phyloP scores from a whole-genome alignment of 345 rosid species.

The Chamaenerion angustifolium region DNA sequence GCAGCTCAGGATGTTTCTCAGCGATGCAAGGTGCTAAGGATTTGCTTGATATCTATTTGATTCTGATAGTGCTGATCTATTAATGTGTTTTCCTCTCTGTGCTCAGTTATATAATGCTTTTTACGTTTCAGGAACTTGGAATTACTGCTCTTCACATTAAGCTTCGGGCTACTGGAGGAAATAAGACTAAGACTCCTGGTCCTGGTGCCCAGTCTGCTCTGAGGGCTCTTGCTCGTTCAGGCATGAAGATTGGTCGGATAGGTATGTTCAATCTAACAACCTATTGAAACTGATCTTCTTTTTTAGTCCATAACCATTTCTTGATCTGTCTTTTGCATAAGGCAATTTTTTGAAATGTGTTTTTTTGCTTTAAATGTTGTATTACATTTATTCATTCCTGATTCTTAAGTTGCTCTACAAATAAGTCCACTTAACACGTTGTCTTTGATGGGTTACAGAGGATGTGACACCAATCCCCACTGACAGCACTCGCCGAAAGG shows the following conservation, averaged over 20 bases:
- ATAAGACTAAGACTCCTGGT: constrained; percentile 79
- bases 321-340: no score
- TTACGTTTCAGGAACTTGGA: constrained; percentile 46
- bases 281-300: no score
- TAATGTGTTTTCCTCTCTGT: not conserved
- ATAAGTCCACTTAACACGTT: not conserved
- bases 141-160: constrained; percentile 69
- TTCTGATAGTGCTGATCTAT: not conserved
- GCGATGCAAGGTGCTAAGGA: constrained; percentile 52
- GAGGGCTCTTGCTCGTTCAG: constrained; percentile 90
- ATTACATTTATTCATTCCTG: no score
- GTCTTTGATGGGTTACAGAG: constrained; percentile 26
- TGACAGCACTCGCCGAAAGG: constrained; percentile 85
- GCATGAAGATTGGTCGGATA: constrained; percentile 90
- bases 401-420: not conserved
- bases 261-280: constrained; percentile 16
- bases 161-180: constrained; percentile 83
- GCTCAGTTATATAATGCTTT: not conserved
- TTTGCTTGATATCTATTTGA: not conserved
- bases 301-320: no score
- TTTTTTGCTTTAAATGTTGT: no score
- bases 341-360: no score
- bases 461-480: constrained; percentile 93
- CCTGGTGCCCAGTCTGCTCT: constrained; percentile 91
- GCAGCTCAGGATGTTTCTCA: constrained; percentile 80